Conservation (phyloP, 768 basidiomycete species). For the Russula olivacea region DNA sequence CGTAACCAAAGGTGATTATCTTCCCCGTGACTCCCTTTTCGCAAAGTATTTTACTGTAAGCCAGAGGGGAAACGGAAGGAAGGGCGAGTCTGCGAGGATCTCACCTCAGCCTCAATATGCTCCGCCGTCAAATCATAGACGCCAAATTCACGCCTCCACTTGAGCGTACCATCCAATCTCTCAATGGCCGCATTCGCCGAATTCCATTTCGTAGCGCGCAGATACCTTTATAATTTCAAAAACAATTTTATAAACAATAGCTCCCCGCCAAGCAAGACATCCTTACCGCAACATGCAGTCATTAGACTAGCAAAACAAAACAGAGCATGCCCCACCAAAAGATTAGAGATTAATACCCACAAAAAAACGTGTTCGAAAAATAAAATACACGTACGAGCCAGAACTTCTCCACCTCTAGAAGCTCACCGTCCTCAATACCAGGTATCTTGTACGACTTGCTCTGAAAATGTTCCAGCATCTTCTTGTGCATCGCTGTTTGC, state of each 20-base stretch:
- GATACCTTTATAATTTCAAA: conserved; percentile 42
- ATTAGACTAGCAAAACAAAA: conserved; percentile 38
- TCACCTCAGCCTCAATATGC: conserved; percentile 69
- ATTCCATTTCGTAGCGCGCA: conserved; percentile 76
- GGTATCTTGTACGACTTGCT: conserved; percentile 48
- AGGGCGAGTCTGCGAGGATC: not conserved
- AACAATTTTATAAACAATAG: not conserved
- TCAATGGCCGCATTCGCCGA: conserved; percentile 46
- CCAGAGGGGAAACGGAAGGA: not conserved
- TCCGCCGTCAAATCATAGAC: conserved; percentile 59
- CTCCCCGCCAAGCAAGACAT: not conserved
- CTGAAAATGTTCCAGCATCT: conserved; percentile 56
- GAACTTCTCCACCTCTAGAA: conserved; percentile 65
- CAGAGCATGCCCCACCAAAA: not conserved
- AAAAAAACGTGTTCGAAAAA: too few species aligned
- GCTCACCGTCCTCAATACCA: conserved; percentile 36
- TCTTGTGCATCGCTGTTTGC: conserved; percentile 46
- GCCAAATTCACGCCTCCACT: conserved; percentile 78
- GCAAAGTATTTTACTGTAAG: not conserved
- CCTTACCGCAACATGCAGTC: conserved; percentile 65
- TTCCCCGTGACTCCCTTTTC: conserved; percentile 77
- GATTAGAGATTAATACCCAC: not conserved
- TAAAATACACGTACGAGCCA: conserved; percentile 51
- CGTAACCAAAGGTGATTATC: conserved; percentile 71
- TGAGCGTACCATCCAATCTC: conserved; percentile 64